Evolutionary conservation across 2,329 filamentous ascomycete species (phyloP), one percentile per base, ranked within the genome.

Genomic region (Trichoderma sp.): DNA sequence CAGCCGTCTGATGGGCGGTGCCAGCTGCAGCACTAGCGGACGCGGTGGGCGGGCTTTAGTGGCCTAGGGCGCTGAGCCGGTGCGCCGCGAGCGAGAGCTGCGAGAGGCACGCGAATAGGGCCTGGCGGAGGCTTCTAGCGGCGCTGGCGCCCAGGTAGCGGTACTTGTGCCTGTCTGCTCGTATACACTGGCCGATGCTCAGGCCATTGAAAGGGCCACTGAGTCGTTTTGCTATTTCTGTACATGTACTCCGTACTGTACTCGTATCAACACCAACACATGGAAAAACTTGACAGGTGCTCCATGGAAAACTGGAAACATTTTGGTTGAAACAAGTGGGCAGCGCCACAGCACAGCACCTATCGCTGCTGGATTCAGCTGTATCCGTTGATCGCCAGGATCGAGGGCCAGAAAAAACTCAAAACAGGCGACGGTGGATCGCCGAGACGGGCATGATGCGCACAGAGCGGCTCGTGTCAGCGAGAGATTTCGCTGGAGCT

Each of bases 11-110:
- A 11, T 54, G n/a, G 18, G 26, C 58, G 26, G 14, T 37, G 30
- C 43, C 43, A 46, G 28, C 43, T 60, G 30, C 58, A 30, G 18
- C 49, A 6, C 60, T 64, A 64, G 46, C 37, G 49, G 60, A 14
- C 60, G 49, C 60, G 32, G 60, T 64, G 64, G 64, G 64, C 64
- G 54, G 64, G 64, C 64, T 66, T 66, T 59, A 66, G 64, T 46
- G 63, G 24, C 34, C 63, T 58, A 66, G 63, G 21, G 63, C 54
- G 28, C 52, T 59, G 63, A 34, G 37, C 63, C 52, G 52, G 52
- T 66, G 30, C 34, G 64, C 64, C 64, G 64, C 64, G 64, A 37
- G 7, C 32, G 24, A 49, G 46, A 49, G 46, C 46, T 49, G 46
- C 3, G 18, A 49, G 46, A 24, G 21, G 21, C 18, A 49, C 43